Percentiles rank a stretch among this genome's conserved stretches.
These are phyloP conservation scores for Salvia sclarea DNA, from an alignment of 305 asterid genomes.

Conservation along the genomic window DNA sequence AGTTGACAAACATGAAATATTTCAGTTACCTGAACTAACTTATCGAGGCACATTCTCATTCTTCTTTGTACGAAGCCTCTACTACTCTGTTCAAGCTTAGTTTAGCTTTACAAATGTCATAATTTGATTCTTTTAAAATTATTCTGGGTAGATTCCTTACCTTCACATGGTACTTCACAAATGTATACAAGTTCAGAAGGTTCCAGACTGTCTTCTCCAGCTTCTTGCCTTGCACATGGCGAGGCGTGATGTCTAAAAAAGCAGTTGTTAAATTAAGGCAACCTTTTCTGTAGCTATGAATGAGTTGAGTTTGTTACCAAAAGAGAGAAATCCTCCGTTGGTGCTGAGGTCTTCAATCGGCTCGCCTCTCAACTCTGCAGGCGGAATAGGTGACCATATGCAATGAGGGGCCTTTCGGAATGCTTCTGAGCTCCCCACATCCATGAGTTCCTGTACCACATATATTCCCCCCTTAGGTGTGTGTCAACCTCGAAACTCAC, in stretches of 20 bases:
- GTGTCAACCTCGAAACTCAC: background rate
- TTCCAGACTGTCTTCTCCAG: constrained; percentile 92
- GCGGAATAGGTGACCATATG: constrained; percentile 92
- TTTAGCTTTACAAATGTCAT: constrained; percentile 25
- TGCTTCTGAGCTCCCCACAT: constrained; percentile 57
- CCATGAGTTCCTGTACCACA: constrained; percentile 62
- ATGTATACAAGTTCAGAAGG: constrained; percentile 71
- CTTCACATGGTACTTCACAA: constrained; percentile 84
- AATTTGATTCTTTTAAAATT: constrained; percentile 4
- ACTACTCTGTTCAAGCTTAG: constrained; percentile 55
- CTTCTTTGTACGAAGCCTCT: constrained; percentile 77
- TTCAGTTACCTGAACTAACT: constrained; percentile 65
- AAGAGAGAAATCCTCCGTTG: constrained; percentile 82
- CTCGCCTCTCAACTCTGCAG: constrained; percentile 90
- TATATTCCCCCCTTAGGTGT: background rate
- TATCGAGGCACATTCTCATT: constrained; percentile 71
- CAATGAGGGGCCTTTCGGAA: constrained; percentile 75
- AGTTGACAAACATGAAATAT: background rate
- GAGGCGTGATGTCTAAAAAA: constrained; percentile 58
- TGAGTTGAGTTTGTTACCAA: constrained; percentile 50
- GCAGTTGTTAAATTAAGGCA: background rate
- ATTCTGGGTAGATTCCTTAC: constrained; percentile 41
- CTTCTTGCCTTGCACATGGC: constrained; percentile 73
- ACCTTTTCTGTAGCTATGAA: background rate
- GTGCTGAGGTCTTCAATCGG: constrained; percentile 80